Evolutionary conservation across 768 basidiomycete genomes (phyloP), one percentile per base, ranked within the genome.

Genomic region (Suillus weaverae): DNA sequence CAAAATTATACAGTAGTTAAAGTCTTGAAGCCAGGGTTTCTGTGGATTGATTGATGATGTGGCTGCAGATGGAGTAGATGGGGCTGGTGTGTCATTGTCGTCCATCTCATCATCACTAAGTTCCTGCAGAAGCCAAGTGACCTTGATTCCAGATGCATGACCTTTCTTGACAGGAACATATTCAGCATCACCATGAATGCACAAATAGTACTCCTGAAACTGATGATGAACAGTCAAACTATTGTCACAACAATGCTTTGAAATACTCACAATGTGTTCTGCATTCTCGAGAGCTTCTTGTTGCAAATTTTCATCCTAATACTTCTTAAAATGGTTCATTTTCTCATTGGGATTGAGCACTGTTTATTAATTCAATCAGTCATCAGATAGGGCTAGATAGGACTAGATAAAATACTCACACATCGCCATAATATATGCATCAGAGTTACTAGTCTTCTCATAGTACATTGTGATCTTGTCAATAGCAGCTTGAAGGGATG

Each of bases 381-480:
- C n/a, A n/a, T n/a, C n/a, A n/a, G n/a, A n/a, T n/a, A n/a, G n/a
- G n/a, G n/a, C n/a, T n/a, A n/a, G n/a, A n/a, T n/a, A n/a, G n/a
- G n/a, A n/a, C n/a, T n/a, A n/a, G n/a, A n/a, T n/a, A n/a, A n/a
- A n/a, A 30, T n/a, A 48, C 46, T 48, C 57, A 80, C 76, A 66
- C 71, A 81, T 78, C 0, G 74, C 68, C 30, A 79, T 64, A 3
- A 76, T 70, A 62, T 78, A 74, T 9, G 76, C 74, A 62, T 74
- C 68, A 4, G 73, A 73, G n/a, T 75, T 73, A 2, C 62, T 60
- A 5, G 76, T 77, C 61, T 73, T 71, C 50, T 74, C 64, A 65
- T 81, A 79, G 63, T 81, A 79, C 35, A n/a, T n/a, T n/a, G 66
- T 61, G 16, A 81, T 66, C 66, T 81, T 81, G 1, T 65, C 44